A percentile compares a stretch with the other conserved stretches of the same genome.
phyloP scores from a whole-genome alignment of 805 yeast species.

The Pachysolen tannophilus region DNA sequence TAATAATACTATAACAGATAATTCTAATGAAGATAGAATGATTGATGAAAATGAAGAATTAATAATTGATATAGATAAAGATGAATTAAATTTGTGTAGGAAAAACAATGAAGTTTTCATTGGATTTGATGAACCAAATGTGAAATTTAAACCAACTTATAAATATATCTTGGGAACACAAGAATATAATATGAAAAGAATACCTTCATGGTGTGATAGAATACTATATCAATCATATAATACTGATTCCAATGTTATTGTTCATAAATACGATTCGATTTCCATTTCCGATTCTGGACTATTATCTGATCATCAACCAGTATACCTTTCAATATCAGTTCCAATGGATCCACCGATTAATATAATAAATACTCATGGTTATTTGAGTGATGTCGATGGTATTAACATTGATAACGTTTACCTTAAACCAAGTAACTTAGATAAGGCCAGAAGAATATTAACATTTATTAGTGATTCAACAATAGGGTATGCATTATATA shows the following conservation, averaged over 20 bases:
- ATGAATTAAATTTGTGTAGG: conserved; percentile 42
- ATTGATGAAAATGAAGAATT: conserved; percentile 3
- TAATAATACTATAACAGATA: conserved; percentile 1
- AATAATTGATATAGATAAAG: conserved; percentile 17
- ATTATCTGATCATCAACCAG: conserved; percentile 80
- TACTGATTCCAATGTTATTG: conserved; percentile 12
- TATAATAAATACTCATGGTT: conserved; percentile 19
- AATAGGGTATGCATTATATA: background rate
- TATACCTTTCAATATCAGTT: conserved; percentile 40
- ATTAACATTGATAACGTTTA: conserved; percentile 17
- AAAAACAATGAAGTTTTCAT: conserved; percentile 37
- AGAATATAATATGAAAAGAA: conserved; percentile 46
- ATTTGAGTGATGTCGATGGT: conserved; percentile 16
- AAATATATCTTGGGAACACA: conserved; percentile 46
- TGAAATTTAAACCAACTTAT: conserved; percentile 73
- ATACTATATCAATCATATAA: conserved; percentile 48
- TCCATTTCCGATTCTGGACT: conserved; percentile 36
- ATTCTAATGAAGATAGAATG: background rate
- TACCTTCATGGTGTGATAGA: conserved; percentile 91
- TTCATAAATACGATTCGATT: conserved; percentile 36
- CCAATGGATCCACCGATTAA: conserved; percentile 38
- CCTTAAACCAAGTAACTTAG: conserved; percentile 16
- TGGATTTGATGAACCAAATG: conserved; percentile 61
- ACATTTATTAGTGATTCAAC: background rate
- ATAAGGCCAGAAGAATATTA: background rate